A percentile compares a stretch with the other conserved stretches of the same genome.
phyloP scores from a whole-genome alignment of 1,284 basidiomycete genomes.

The Rhodotorula mucilaginosa region DNA sequence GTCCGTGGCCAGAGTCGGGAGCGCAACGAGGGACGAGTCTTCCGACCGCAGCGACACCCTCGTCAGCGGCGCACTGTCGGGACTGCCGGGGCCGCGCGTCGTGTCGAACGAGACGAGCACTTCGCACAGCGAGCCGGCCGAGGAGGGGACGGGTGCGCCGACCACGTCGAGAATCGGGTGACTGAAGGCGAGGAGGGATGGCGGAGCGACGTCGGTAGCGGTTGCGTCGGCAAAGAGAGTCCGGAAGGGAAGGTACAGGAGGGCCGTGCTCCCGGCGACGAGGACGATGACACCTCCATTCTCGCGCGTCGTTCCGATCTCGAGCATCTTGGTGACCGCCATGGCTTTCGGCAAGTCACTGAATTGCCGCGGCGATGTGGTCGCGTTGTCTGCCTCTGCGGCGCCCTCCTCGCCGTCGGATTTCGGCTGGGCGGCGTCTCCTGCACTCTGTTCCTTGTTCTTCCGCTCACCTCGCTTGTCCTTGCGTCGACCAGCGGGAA shows the following conservation, averaged over 20 bases:
- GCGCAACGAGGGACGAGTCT: neutral
- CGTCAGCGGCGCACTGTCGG: conserved; percentile 1
- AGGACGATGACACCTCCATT: conserved; percentile 29
- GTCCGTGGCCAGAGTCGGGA: conserved; percentile 16
- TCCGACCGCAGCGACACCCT: neutral
- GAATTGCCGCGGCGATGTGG: neutral
- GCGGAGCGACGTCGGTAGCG: neutral
- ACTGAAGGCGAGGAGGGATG: conserved; percentile 32
- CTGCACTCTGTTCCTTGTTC: conserved; percentile 12
- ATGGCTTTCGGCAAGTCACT: conserved; percentile 26
- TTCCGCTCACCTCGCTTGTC: conserved; percentile 25
- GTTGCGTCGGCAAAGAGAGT: conserved; percentile 16
- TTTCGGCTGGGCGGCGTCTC: neutral
- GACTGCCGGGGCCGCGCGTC: neutral
- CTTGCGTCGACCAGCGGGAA: conserved; percentile 22
- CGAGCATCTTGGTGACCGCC: conserved; percentile 37
- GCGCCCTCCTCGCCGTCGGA: neutral
- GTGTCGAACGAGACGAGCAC: conserved; percentile 30
- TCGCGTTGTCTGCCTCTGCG: neutral
- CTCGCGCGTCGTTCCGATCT: conserved; percentile 19
- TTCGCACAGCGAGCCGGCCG: conserved; percentile 5
- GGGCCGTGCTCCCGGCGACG: conserved; percentile 32
- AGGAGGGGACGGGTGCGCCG: conserved; percentile 4
- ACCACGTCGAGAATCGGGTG: conserved; percentile 40
- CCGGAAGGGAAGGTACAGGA: conserved; percentile 36